Conservation (phyloP, 805 yeast genomes). For the Lipomyces sp. region DNA sequence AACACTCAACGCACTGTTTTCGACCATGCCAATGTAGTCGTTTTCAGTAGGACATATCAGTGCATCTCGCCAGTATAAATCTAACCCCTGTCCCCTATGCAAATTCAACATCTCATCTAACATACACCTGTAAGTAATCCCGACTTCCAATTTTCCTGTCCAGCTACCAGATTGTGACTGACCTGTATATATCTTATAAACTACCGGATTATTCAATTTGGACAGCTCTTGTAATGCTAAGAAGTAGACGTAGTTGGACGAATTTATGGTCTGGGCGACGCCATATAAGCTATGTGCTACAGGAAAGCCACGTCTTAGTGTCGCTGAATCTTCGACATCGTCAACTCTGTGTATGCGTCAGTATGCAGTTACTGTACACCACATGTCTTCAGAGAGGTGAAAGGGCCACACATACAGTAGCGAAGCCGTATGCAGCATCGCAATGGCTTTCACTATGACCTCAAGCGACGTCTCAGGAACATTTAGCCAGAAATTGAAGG, state of each 20-base stretch:
- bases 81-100: constrained; percentile 90
- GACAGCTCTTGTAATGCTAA: constrained; percentile 61
- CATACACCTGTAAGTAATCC: constrained; percentile 50
- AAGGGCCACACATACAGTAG: constrained; percentile 47
- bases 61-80: constrained; percentile 84
- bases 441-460: constrained; percentile 56
- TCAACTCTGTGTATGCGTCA: constrained; percentile 55
- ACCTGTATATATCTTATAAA: constrained; percentile 33
- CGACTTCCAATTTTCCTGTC: background rate
- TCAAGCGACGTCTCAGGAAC: constrained; percentile 50
- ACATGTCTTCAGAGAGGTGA: background rate
- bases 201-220: constrained; percentile 42
- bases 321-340: constrained; percentile 84
- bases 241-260: constrained; percentile 83
- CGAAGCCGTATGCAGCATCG: constrained; percentile 67
- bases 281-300: constrained; percentile 83
- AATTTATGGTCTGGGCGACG: constrained; percentile 75
- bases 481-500: constrained; percentile 58
- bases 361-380: background rate
- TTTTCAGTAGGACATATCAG: constrained; percentile 60
- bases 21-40: constrained; percentile 79
- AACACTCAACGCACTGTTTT: constrained; percentile 53
- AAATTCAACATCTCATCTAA: constrained; percentile 77
- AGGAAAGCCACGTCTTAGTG: constrained; percentile 73
- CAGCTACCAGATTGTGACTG: background rate